phyloP scores from a whole-genome alignment of 257 asterid species.

The Lithospermum erythrorhizon region DNA sequence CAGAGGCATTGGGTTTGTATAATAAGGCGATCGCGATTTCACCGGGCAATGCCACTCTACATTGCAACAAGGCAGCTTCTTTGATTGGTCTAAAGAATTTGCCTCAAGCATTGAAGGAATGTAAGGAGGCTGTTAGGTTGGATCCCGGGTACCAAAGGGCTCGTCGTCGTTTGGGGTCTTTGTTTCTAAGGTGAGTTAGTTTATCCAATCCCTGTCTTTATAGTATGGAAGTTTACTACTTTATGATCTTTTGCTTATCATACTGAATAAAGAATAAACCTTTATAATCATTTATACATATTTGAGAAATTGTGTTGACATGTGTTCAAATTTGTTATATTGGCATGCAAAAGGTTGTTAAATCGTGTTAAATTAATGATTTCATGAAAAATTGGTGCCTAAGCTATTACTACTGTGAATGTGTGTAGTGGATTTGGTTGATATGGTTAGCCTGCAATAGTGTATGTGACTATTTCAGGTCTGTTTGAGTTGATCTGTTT shows the following conservation, averaged over 20 bases:
- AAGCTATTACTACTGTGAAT: slow-evolving; percentile 11
- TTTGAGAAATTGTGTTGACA: not conserved
- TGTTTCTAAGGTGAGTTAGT: slow-evolving; percentile 66
- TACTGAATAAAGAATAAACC: not conserved
- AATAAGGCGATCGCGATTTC: slow-evolving; percentile 67
- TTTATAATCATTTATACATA: not conserved
- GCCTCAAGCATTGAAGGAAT: slow-evolving; percentile 62
- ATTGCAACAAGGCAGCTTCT: slow-evolving; percentile 75
- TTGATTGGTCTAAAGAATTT: slow-evolving; percentile 55
- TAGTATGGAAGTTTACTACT: slow-evolving; percentile 7
- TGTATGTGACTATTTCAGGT: not conserved
- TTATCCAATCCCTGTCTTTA: no score
- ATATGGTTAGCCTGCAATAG: slow-evolving; percentile 13
- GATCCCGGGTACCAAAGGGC: slow-evolving; percentile 80
- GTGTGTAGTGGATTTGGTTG: slow-evolving; percentile 14
- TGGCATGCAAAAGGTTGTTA: not conserved
- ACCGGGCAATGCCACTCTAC: slow-evolving; percentile 59
- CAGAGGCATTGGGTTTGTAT: slow-evolving; percentile 57
- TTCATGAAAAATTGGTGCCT: slow-evolving; percentile 2
- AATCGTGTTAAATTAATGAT: not conserved
- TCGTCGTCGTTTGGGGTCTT: slow-evolving; percentile 77
- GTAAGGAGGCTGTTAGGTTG: slow-evolving; percentile 77
- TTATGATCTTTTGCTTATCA: slow-evolving; percentile 8
- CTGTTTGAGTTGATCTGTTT: slow-evolving; percentile 9
- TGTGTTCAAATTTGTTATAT: slow-evolving; percentile 7